Conservation (phyloP, 495 filamentous ascomycete species). For the Mytilinidion resinicola region DNA sequence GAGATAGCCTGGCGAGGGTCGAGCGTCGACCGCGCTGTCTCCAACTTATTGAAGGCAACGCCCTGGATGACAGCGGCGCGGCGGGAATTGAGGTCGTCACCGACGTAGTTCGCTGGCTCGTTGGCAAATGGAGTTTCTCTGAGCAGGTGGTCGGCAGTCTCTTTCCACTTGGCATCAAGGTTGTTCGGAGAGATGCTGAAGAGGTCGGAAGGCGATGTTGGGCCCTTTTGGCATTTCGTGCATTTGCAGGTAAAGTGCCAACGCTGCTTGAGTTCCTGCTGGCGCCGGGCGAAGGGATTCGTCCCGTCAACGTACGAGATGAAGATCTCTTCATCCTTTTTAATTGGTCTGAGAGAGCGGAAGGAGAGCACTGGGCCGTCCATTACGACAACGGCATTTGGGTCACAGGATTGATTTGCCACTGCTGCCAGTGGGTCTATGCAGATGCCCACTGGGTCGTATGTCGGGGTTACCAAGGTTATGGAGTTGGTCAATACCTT, state of each 20-base stretch:
- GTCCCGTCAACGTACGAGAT: slow-evolving; percentile 64
- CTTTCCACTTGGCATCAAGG: slow-evolving; percentile 7
- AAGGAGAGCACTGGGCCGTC: slow-evolving; percentile 43
- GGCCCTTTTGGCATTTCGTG: slow-evolving; percentile 42
- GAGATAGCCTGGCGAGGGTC: slow-evolving; percentile 12
- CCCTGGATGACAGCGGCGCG: slow-evolving; percentile 25
- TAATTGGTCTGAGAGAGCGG: slow-evolving; percentile 42
- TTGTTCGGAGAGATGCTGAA: slow-evolving; percentile 17
- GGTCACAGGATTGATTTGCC: slow-evolving; percentile 67
- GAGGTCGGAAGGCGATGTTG: slow-evolving; percentile 25
- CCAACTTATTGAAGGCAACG: slow-evolving; percentile 9
- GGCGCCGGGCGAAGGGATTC: slow-evolving; percentile 43
- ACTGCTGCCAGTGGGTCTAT: slow-evolving; percentile 52
- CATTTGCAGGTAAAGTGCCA: slow-evolving; percentile 66
- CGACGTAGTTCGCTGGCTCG: slow-evolving; percentile 21
- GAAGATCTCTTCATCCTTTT: slow-evolving; percentile 54
- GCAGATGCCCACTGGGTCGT: slow-evolving; percentile 56
- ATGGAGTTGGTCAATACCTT: slow-evolving; percentile 54
- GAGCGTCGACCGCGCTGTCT: slow-evolving; percentile 2
- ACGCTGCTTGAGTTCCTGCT: slow-evolving; percentile 46
- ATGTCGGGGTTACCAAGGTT: slow-evolving; percentile 52
- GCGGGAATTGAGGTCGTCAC: slow-evolving; percentile 5
- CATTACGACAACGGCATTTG: slow-evolving; percentile 60
- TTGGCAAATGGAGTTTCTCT: not conserved
- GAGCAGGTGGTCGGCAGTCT: slow-evolving; percentile 13